Evolutionary conservation across 495 filamentous ascomycete genomes (phyloP), one percentile per base, ranked within the genome.

Genomic region (Chaetomium cochliodes): DNA sequence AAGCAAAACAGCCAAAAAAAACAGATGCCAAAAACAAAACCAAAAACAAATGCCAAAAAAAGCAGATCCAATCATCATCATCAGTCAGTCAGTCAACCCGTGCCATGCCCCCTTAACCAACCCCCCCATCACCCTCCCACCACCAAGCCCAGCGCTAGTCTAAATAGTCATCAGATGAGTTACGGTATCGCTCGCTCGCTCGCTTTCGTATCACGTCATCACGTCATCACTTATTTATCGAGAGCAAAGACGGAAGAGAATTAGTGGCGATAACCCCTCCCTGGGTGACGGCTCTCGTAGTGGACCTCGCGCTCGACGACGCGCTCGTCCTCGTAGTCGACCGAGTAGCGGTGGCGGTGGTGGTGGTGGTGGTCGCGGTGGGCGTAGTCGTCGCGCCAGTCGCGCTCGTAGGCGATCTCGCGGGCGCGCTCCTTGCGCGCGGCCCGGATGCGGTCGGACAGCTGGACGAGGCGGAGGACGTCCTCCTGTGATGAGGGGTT

Each of bases 361-460:
- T 74, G 72, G 37, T 64, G 52, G 62, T 74, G 60, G 59, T 67
- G 55, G 59, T 68, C 57, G 62, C 74, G 74, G 49, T 70, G 57
- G 73, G 96, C 90, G 62, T 82, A 92, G 55, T 92, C 82, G 65
- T 82, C 77, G 70, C 72, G 77, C 70, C 63, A 81, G 63, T 86
- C 85, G 53, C 92, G 83, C 78, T 97, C 90, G 66, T 84, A 92
- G 65, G 96, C 84, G 65, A 96, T 89, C 72, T 96, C 90, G 58
- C 86, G 85, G 67, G 91, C 87, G 50, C 92, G 87, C 57, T 90
- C 85, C 68, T 84, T 87, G 68, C 93, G 90, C 44, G 86, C 82
- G 46, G 81, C 82, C 46, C 92, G 90, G 73, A 98, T 93, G 5
- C 90, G 84, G 58, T 96, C 89, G 4, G 92, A 91, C 4, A 91